phyloP scores from a whole-genome alignment of 345 rosid genomes.

The Xanthoceras sorbifolium region DNA sequence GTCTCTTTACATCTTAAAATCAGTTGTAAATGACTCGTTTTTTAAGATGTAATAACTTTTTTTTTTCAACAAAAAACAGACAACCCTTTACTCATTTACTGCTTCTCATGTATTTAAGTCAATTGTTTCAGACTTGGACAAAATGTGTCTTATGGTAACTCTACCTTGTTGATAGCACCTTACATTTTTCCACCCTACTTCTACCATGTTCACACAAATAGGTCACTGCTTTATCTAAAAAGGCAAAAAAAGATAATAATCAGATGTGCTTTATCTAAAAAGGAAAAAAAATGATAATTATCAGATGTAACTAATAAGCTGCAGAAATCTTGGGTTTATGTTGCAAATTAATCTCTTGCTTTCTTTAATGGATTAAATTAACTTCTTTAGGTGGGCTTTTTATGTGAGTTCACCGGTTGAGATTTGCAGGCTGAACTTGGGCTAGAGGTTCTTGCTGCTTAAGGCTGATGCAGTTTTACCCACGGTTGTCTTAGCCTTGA shows the following conservation, averaged over 20 bases:
- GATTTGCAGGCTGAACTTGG: slow-evolving; percentile 1
- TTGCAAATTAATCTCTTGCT: neutral
- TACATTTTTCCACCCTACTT: neutral
- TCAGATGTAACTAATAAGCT: neutral
- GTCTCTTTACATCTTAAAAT: too few relatives aligned
- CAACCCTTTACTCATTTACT: too few relatives aligned
- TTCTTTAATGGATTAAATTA: neutral
- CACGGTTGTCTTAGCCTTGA: neutral
- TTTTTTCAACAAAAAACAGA: too few relatives aligned
- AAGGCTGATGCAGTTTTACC: neutral
- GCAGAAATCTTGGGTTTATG: neutral
- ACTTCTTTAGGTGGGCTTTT: neutral
- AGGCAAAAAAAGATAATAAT: neutral
- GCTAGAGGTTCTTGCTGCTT: neutral
- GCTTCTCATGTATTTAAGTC: too few relatives aligned
- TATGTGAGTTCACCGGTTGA: neutral
- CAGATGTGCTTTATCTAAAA: neutral
- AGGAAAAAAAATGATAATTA: neutral
- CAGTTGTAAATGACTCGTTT: too few relatives aligned
- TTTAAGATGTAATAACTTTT: too few relatives aligned
- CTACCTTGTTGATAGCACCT: too few relatives aligned
- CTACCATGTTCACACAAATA: neutral
- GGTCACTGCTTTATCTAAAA: neutral
- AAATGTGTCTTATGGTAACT: too few relatives aligned
- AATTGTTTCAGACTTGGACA: too few relatives aligned